Percentiles rank a stretch among this genome's conserved stretches.
Evolutionary conservation across 2,329 filamentous ascomycete species (phyloP).

Genomic region (Paracoccidioides brasiliensis): DNA sequence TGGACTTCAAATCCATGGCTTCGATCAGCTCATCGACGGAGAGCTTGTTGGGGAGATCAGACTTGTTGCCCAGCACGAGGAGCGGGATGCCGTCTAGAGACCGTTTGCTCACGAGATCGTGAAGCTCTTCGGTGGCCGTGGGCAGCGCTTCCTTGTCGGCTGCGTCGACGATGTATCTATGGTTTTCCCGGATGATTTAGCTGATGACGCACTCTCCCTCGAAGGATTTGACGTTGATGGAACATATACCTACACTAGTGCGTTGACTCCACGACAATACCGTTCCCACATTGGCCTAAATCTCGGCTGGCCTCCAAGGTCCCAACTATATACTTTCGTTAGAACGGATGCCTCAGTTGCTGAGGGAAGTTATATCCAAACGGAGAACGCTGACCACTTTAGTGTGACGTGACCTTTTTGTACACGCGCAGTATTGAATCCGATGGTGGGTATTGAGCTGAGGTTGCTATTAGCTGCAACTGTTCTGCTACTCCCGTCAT

Average conservation of each 20-base stretch:
- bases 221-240: background rate
- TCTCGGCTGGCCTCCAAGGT: conserved; percentile 88
- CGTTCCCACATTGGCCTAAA: conserved; percentile 99
- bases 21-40: conserved; percentile 94
- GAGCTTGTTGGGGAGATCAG: conserved; percentile 79
- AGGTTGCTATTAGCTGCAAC: conserved; percentile 1
- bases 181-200: conserved; percentile 6
- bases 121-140: conserved; percentile 81
- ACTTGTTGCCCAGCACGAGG: conserved; percentile 93
- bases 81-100: conserved; percentile 81
- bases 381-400: conserved; percentile 53
- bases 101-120: conserved; percentile 72
- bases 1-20: conserved; percentile 73
- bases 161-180: conserved; percentile 87
- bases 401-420: conserved; percentile 96
- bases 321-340: conserved; percentile 52
- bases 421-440: conserved; percentile 98
- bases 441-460: conserved; percentile 95
- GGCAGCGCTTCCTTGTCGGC: conserved; percentile 71
- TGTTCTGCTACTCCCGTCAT: background rate
- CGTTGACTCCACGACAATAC: conserved; percentile 94
- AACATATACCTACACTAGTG: conserved; percentile 55
- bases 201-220: background rate
- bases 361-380: background rate
- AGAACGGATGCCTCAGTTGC: conserved; percentile 1